These are phyloP conservation scores for Chaetomium olivaceum DNA, from an alignment of 2,329 filamentous ascomycete genomes.

Conservation along the genomic window DNA sequence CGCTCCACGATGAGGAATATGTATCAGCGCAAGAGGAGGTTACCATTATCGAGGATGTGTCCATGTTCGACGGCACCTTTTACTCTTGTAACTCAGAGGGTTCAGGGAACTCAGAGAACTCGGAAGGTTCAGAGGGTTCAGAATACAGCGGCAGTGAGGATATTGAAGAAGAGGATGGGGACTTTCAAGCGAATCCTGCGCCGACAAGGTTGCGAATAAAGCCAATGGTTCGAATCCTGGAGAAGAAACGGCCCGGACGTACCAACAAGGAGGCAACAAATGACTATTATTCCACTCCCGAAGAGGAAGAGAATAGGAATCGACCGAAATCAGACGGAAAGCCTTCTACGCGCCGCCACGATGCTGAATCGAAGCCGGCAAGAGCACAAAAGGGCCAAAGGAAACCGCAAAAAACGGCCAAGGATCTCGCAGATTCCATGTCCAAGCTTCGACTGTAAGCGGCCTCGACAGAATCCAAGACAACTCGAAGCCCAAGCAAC, in stretches of 20 bases:
- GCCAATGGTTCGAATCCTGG: not conserved
- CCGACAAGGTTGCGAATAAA: constrained; percentile 8
- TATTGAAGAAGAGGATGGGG: constrained; percentile 10
- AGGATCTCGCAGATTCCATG: constrained; percentile 27
- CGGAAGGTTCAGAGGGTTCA: not conserved
- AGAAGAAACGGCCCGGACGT: not conserved
- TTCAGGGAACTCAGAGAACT: not conserved
- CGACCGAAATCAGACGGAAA: not conserved
- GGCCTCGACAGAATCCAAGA: not conserved
- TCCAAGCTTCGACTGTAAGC: constrained; percentile 29
- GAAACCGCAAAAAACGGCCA: not conserved
- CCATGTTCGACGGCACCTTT: constrained; percentile 26
- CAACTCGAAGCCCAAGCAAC: not conserved
- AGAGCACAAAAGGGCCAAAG: not conserved
- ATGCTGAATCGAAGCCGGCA: not conserved
- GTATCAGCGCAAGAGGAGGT: constrained; percentile 31
- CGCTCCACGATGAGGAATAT: constrained; percentile 25
- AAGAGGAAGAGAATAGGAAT: not conserved
- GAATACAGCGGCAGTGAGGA: constrained; percentile 23
- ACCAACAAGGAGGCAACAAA: not conserved
- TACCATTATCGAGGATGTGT: constrained; percentile 30
- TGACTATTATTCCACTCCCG: not conserved
- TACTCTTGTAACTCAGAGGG: constrained; percentile 25
- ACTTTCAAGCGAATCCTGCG: constrained; percentile 1
- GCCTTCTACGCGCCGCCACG: not conserved